These are phyloP conservation scores for Cladophialophora exuberans DNA, from an alignment of 2,329 filamentous ascomycete species.

Conservation along the genomic window DNA sequence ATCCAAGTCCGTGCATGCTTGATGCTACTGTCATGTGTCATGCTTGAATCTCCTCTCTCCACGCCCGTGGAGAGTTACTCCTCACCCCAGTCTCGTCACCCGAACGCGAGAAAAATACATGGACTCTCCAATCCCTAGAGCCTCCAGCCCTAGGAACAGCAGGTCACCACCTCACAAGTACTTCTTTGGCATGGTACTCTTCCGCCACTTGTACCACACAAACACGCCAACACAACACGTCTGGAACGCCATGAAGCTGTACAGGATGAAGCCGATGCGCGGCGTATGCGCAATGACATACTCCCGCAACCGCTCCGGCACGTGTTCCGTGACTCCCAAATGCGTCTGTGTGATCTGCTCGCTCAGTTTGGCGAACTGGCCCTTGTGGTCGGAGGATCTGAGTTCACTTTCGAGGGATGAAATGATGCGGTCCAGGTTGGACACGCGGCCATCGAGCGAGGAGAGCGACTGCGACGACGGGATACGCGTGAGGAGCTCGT, in stretches of 20 bases:
- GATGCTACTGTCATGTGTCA: too few species aligned
- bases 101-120: too few species aligned
- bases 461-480: conserved; percentile 43
- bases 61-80: background rate
- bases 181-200: conserved; percentile 82
- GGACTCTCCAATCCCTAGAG: background rate
- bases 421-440: conserved; percentile 57
- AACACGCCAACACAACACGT: conserved; percentile 70
- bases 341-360: conserved; percentile 58
- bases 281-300: conserved; percentile 44
- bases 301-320: conserved; percentile 45
- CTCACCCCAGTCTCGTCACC: too few species aligned
- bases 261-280: conserved; percentile 65
- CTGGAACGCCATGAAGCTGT: conserved; percentile 75
- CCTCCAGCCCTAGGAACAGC: background rate
- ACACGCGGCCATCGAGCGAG: conserved; percentile 51
- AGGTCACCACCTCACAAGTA: conserved; percentile 63
- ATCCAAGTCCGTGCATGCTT: too few species aligned
- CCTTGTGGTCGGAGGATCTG: conserved; percentile 53
- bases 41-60: background rate
- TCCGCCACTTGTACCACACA: conserved; percentile 77
- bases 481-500: conserved; percentile 50
- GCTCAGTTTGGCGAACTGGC: conserved; percentile 58
- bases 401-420: conserved; percentile 57
- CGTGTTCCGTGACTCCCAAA: conserved; percentile 53